Evolutionary conservation across 129 eudicot species (phyloP).

Genomic region (Tagetes erecta): DNA sequence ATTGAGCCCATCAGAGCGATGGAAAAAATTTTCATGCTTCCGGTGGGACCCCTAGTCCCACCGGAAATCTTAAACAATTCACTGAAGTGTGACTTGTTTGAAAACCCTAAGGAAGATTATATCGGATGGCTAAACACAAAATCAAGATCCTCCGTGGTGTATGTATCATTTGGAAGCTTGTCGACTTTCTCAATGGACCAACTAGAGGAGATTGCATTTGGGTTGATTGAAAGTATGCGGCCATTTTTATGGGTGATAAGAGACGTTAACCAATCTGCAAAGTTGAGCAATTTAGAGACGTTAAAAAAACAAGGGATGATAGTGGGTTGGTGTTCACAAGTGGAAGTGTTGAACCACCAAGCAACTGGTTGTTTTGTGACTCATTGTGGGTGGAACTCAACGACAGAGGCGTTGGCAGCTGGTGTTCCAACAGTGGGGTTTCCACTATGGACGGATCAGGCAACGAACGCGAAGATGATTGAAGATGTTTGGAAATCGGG

Average conservation of each 20-base stretch:
- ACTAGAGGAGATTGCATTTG: conserved; percentile 54
- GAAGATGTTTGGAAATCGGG: no score
- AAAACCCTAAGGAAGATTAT: conserved; percentile 25
- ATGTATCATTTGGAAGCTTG: conserved; percentile 67
- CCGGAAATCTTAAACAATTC: conserved; percentile 18
- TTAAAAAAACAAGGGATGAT: conserved; percentile 36
- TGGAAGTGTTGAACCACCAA: conserved; percentile 44
- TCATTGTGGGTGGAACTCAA: no score
- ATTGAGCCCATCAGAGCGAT: conserved; percentile 18
- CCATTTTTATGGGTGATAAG: conserved; percentile 61
- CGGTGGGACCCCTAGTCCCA: conserved; percentile 51
- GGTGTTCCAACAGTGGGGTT: no score
- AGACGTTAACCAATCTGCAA: conserved; percentile 19
- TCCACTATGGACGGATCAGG: no score
- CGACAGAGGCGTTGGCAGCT: no score
- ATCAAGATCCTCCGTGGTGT: conserved; percentile 48
- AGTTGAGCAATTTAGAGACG: conserved; percentile 15
- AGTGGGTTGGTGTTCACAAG: conserved; percentile 56
- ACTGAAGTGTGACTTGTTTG: conserved; percentile 47
- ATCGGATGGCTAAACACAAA: conserved; percentile 50
- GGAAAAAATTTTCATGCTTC: conserved; percentile 22
- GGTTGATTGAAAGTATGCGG: conserved; percentile 26
- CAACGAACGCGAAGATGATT: no score
- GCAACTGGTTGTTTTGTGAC: conserved; percentile 51
- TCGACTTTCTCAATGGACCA: conserved; percentile 37